phyloP scores from a whole-genome alignment of 306 rosid species.

The Lathyrus sativus region DNA sequence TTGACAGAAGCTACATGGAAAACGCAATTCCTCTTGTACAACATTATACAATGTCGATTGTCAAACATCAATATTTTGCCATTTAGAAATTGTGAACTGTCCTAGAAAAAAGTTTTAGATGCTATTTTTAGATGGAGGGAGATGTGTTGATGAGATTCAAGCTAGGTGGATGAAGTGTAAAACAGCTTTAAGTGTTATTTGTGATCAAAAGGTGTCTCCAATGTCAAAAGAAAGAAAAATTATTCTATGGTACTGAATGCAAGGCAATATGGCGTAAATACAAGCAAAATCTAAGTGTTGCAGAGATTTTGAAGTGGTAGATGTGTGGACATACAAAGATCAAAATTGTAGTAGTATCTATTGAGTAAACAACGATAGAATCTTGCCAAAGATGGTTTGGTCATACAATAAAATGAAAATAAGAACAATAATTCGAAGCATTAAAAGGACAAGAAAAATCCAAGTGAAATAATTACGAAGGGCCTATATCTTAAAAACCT shows the following conservation, averaged over 20 bases:
- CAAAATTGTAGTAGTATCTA: neutral
- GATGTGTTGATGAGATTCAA: neutral
- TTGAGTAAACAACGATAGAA: neutral
- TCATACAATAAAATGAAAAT: neutral
- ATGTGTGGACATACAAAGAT: neutral
- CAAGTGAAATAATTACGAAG: neutral
- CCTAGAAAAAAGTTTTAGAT: neutral
- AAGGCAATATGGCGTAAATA: neutral
- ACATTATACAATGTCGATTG: neutral
- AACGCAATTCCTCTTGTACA: neutral
- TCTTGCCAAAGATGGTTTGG: conserved; percentile 2
- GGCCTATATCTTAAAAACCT: neutral
- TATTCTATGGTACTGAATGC: neutral
- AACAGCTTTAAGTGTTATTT: neutral
- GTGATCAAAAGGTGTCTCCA: neutral
- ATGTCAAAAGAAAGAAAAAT: neutral
- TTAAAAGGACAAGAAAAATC: conserved; percentile 1
- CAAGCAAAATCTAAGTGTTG: neutral
- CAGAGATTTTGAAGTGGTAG: neutral
- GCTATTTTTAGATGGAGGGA: neutral
- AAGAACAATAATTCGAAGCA: conserved; percentile 13
- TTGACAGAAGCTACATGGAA: neutral
- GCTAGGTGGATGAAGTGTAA: conserved; percentile 4
- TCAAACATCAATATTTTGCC: neutral
- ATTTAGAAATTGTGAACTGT: neutral